phyloP scores from a whole-genome alignment of 176 grass and related monocot species.

The Rhipidocladum racemiflorum region DNA sequence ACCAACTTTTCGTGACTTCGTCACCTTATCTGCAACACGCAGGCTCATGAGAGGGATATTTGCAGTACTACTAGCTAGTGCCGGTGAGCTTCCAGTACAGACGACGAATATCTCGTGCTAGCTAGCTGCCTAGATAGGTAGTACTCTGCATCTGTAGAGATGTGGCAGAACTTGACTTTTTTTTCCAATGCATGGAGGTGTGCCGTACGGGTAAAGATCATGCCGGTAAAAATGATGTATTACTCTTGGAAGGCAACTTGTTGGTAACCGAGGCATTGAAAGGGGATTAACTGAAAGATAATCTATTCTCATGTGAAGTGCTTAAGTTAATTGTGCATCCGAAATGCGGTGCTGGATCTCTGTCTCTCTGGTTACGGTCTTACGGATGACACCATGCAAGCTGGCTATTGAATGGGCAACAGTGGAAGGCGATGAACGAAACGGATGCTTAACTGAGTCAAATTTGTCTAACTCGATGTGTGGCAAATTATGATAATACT shows the following conservation, averaged over 20 bases:
- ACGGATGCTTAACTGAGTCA: too few relatives aligned
- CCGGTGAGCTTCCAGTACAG: background rate
- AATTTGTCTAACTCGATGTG: too few relatives aligned
- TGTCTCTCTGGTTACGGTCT: background rate
- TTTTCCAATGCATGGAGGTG: background rate
- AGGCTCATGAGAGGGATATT: background rate
- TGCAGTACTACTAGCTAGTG: too few relatives aligned
- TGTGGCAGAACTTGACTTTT: background rate
- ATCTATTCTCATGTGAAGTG: background rate
- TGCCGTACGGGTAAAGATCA: background rate
- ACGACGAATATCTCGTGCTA: background rate
- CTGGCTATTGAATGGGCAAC: constrained; percentile 25
- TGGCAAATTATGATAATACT: too few relatives aligned
- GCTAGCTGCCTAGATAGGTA: background rate
- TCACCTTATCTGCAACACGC: background rate
- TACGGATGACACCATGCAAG: background rate
- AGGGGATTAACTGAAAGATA: background rate
- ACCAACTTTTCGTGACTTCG: background rate
- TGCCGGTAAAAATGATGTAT: background rate
- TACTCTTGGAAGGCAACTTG: background rate
- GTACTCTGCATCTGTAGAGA: background rate
- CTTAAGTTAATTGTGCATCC: background rate
- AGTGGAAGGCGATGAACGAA: background rate
- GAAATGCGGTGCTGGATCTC: background rate
- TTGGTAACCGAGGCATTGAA: too few relatives aligned